Percentiles rank a stretch among this genome's conserved stretches.
phyloP scores from a whole-genome alignment of 352 stramenopile genomes.

The Blastocystis hominis region DNA sequence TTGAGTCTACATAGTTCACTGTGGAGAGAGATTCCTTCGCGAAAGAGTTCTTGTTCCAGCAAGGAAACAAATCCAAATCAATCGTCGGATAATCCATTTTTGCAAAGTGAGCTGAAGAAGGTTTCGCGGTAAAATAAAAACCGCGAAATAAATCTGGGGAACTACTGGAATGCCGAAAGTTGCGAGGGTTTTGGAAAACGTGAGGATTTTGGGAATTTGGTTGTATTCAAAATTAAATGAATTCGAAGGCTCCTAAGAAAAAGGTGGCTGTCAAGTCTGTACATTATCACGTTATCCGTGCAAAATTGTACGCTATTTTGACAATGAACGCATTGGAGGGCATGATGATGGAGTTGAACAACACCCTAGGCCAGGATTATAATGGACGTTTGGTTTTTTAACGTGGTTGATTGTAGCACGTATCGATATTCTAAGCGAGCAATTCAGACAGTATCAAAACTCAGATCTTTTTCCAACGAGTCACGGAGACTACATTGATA shows the following conservation, averaged over 20 bases:
- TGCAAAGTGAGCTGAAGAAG: background rate
- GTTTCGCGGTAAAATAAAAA: too few species aligned
- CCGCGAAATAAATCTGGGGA: background rate
- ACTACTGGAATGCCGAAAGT: background rate
- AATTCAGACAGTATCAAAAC: conserved; percentile 40
- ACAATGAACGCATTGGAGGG: conserved; percentile 54
- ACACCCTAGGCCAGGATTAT: background rate
- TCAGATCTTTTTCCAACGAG: conserved; percentile 37
- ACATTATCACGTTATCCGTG: conserved; percentile 56
- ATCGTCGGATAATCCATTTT: background rate
- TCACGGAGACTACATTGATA: conserved; percentile 44
- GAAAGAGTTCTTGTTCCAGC: background rate
- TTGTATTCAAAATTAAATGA: conserved; percentile 17
- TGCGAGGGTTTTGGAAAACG: background rate
- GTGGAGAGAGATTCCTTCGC: background rate
- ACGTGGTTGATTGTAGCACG: background rate
- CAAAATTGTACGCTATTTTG: conserved; percentile 52
- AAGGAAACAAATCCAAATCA: conserved; percentile 25
- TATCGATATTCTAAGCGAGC: conserved; percentile 45
- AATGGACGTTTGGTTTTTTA: background rate
- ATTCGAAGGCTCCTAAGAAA: conserved; percentile 47
- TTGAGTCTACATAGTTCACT: background rate
- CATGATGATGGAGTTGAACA: conserved; percentile 49
- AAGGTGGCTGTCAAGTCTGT: conserved; percentile 55
- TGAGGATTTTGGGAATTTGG: background rate